A percentile compares a stretch with the other conserved stretches of the same genome.
Conservation (phyloP, 2,329 filamentous ascomycete species). For the Penicillium brasilianum region DNA sequence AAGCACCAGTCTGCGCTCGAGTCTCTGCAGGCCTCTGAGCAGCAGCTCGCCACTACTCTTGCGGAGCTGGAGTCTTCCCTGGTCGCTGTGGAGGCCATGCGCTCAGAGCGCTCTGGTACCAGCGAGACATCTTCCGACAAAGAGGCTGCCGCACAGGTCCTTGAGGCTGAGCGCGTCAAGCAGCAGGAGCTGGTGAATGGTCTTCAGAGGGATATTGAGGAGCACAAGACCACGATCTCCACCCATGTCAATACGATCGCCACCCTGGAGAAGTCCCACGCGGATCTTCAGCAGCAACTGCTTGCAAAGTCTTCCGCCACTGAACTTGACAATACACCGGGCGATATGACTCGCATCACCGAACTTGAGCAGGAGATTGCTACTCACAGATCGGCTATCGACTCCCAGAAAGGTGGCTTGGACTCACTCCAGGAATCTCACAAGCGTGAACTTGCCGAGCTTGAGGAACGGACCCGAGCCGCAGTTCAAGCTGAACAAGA, state of each 20-base stretch:
- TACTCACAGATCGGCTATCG: constrained; percentile 60
- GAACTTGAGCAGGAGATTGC: constrained; percentile 64
- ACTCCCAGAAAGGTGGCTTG: constrained; percentile 59
- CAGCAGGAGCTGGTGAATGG: constrained; percentile 65
- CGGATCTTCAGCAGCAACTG: constrained; percentile 68
- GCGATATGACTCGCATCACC: constrained; percentile 53
- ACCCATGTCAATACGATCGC: constrained; percentile 71
- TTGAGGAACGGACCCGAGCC: constrained; percentile 46
- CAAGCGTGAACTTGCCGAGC: constrained; percentile 47
- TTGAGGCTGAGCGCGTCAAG: constrained; percentile 58
- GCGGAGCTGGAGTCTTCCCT: constrained; percentile 72
- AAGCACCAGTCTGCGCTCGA: constrained; percentile 75
- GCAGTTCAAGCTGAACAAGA: constrained; percentile 45
- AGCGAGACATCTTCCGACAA: constrained; percentile 41
- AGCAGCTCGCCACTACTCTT: constrained; percentile 73
- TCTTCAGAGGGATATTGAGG: constrained; percentile 76
- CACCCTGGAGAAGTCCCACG: constrained; percentile 74
- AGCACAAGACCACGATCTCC: constrained; percentile 76
- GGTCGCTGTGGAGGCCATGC: constrained; percentile 57
- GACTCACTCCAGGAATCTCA: constrained; percentile 60
- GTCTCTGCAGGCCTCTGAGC: constrained; percentile 73
- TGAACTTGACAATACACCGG: constrained; percentile 59
- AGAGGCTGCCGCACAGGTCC: constrained; percentile 49
- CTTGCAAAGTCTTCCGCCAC: constrained; percentile 68
- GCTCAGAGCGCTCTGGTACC: constrained; percentile 45